Base-by-base conservation (phyloP, 805 yeast genomes). In the Ogataea parapolymorpha region DNA sequence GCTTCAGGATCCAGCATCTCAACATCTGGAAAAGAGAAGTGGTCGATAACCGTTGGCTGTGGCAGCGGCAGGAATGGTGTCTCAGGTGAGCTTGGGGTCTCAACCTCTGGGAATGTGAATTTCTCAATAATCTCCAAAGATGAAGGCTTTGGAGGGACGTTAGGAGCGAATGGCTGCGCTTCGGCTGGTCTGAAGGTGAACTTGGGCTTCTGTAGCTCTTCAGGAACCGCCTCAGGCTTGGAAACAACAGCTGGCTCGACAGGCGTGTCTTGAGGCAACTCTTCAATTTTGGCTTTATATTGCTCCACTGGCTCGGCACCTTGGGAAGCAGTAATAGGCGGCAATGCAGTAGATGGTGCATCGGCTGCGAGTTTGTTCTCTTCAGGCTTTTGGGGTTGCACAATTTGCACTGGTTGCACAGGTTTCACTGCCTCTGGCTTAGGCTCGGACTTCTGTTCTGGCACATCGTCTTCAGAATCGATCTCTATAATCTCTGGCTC, bases 11-110 rank as follows among this genome's bases (percentile, higher is more conserved):
- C 49, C 2, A 37, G 36, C 23, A 20, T 14, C 17, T 34, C 36
- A n/a, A 53, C 54, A 10, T 46, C 51, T 0, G 62, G 60, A 33
- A 57, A 57, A 3, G 32, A 18, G 32, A 55, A 56, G 7, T 45
- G 38, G 12, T 54, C 58, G 23, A 54, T 54, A 8, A 41, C 46
- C 7, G 34, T 13, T 14, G 44, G 37, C 25, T 32, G 26, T 12
- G 39, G 41, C 4, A 29, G 32, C 9, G 39, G 29, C 22, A 31
- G 14, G 11, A 27, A 35, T 8, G 37, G 37, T 2, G 37, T 28
- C 7, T 42, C 39, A 14, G 40, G 47, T 6, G 40, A 32, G 10
- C 18, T 17, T 6, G 43, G 37, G 22, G 34, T 35, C 16, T 42
- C 37, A 20, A 48, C 49, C 16, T 48, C 48, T 6, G 54, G 53